phyloP scores from a whole-genome alignment of 106 monocot species.

The Allium sativum region DNA sequence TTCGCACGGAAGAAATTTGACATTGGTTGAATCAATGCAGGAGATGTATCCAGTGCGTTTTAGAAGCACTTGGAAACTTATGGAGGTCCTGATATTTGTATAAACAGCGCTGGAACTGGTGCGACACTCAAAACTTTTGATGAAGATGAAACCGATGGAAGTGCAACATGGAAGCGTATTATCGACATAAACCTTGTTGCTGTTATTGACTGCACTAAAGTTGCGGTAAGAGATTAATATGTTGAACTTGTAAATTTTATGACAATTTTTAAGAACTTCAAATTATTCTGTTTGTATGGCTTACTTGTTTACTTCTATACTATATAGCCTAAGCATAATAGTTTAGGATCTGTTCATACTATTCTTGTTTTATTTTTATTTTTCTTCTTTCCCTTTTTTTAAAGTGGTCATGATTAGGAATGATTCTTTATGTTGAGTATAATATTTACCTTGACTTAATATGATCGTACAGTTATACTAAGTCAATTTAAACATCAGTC shows the following conservation, averaged over 20 bases:
- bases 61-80: slow-evolving; percentile 62
- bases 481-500: too few relatives aligned
- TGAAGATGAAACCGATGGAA: slow-evolving; percentile 71
- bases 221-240: slow-evolving; percentile 54
- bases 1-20: too few relatives aligned
- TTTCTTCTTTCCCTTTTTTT: too few relatives aligned
- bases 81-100: slow-evolving; percentile 78
- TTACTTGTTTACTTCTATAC: background rate
- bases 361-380: too few relatives aligned
- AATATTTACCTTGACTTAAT: too few relatives aligned
- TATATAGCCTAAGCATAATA: background rate
- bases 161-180: slow-evolving; percentile 59
- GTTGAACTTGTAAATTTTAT: background rate
- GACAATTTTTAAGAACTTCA: too few relatives aligned
- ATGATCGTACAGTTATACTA: too few relatives aligned
- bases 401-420: too few relatives aligned
- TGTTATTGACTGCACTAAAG: slow-evolving; percentile 68
- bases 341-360: too few relatives aligned
- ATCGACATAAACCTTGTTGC: slow-evolving; percentile 67
- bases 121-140: slow-evolving; percentile 24
- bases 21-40: slow-evolving; percentile 8
- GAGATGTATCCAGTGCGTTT: slow-evolving; percentile 67
- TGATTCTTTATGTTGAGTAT: too few relatives aligned
- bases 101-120: slow-evolving; percentile 71
- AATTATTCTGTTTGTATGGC: background rate